Conservation (phyloP, 345 rosid genomes). For the Noccaea bulbosa region DNA sequence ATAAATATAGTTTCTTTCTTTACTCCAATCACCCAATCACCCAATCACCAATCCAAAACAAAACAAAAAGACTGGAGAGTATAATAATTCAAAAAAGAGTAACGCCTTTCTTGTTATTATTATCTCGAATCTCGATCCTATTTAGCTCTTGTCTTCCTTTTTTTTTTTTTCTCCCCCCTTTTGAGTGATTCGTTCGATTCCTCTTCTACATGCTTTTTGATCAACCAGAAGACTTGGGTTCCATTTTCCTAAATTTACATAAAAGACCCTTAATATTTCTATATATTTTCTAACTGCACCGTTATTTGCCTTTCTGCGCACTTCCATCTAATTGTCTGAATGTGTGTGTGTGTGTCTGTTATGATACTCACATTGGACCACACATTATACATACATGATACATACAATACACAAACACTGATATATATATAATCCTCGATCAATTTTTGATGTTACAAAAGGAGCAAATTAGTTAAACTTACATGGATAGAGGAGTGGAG, state of each 20-base stretch:
- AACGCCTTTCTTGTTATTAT: slow-evolving; percentile 39
- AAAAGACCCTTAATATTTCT: slow-evolving; percentile 2
- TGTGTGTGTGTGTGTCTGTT: no score
- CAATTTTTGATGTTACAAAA: no score
- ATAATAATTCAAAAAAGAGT: slow-evolving; percentile 10
- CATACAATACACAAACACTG: no score
- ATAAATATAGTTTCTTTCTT: not conserved
- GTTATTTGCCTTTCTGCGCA: not conserved
- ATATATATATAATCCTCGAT: no score
- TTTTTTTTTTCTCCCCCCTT: not conserved
- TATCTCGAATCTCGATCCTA: not conserved
- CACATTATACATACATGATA: no score
- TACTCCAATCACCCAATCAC: no score
- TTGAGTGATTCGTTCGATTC: not conserved
- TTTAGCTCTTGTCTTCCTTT: slow-evolving; percentile 12
- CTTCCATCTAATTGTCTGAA: no score
- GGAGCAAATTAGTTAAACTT: no score
- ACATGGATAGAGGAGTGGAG: no score
- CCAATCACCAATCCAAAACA: no score
- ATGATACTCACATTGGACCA: no score
- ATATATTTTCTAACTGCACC: not conserved
- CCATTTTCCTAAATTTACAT: not conserved
- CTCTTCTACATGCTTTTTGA: not conserved
- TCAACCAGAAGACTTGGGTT: not conserved
- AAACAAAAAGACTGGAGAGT: no score